phyloP scores from a whole-genome alignment of 1,139 yeast genomes.

The Zygosaccharomyces sapae region DNA sequence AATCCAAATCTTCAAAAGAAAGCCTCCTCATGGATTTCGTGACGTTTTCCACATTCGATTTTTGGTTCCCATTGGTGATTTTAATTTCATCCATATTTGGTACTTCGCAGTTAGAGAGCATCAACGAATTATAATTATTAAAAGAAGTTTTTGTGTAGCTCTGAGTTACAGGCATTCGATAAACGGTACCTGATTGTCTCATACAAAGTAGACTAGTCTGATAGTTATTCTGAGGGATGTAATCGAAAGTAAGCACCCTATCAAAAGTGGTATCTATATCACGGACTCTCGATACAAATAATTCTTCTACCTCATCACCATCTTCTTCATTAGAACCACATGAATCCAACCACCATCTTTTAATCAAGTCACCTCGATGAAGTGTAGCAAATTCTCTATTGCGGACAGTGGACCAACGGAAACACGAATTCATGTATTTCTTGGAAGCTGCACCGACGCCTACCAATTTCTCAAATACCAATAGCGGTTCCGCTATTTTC shows the following conservation, averaged over 20 bases:
- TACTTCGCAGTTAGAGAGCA: conserved; percentile 58
- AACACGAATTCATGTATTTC: conserved; percentile 58
- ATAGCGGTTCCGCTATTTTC: conserved; percentile 47
- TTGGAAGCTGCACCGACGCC: conserved; percentile 54
- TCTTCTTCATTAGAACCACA: conserved; percentile 13
- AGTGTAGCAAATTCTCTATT: conserved; percentile 75
- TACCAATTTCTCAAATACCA: conserved; percentile 63
- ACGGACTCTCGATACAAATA: conserved; percentile 71
- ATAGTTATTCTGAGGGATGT: conserved; percentile 55
- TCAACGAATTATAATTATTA: conserved; percentile 67
- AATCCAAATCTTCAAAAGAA: conserved; percentile 35
- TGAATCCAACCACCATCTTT: conserved; percentile 78
- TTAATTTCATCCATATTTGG: conserved; percentile 30
- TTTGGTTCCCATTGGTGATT: conserved; percentile 40
- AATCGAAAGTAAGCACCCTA: conserved; percentile 80
- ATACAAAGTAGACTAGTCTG: conserved; percentile 64
- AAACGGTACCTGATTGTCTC: conserved; percentile 85
- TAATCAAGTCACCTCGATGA: conserved; percentile 69
- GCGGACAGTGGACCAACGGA: conserved; percentile 65
- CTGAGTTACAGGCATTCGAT: conserved; percentile 71
- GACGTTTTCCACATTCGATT: conserved; percentile 23
- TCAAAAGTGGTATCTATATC: conserved; percentile 76
- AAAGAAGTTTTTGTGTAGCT: conserved; percentile 61
- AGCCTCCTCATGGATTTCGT: conserved; percentile 23
- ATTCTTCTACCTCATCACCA: conserved; percentile 41